Base-by-base conservation (phyloP, 2,329 filamentous ascomycete genomes). In the Venturia oleaginea region DNA sequence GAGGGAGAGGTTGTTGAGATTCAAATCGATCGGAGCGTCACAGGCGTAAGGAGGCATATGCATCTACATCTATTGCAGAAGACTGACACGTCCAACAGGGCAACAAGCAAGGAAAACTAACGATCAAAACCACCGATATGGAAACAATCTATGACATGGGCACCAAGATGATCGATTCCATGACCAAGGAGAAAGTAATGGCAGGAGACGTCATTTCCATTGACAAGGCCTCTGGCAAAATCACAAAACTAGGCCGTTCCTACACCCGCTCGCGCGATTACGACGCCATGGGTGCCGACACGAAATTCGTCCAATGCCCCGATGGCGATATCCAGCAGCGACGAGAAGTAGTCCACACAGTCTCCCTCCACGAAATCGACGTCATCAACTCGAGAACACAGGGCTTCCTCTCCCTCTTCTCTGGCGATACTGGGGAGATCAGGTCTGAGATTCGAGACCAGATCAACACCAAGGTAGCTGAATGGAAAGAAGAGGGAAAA, bases 101-200 rank as follows among this genome's bases (percentile, higher is more conserved):
- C 69, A 95, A 94, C 72, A 99, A 97, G 82, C 93, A 97, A 82
- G 94, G 94, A 72, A 99, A 99, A 79, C 87, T 99, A 68, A 99
- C 94, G 24, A 96, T 99, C 80, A 99, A 99, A 80, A 99, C 94
- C 13, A 97, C 93, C 65, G 94, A 99, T 76, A 99, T 99, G 94
- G 94, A 99, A 78, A 96, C 94, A 15, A 90, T 99, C 69, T 99
- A 97, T 79, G 94, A 99, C 73, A 97, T 99, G 92, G 94, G 94
- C 68, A 93, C 90, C 69, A 97, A 97, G 80, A 97, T 99, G 94
- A 99, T 99, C 69, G 94, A 99, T 74, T 92, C 92, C 68, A 97
- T 99, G 92, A 97, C 92, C 69, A 97, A 97, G 79, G 94, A 99
- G 81, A 93, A 95, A 72, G 91, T 99, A 68, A 96, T 97, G 88